A percentile compares a stretch with the other conserved stretches of the same genome.
These are phyloP conservation scores for Kodamaea anthophila DNA, from an alignment of 1,139 yeast species.

Conservation along the genomic window DNA sequence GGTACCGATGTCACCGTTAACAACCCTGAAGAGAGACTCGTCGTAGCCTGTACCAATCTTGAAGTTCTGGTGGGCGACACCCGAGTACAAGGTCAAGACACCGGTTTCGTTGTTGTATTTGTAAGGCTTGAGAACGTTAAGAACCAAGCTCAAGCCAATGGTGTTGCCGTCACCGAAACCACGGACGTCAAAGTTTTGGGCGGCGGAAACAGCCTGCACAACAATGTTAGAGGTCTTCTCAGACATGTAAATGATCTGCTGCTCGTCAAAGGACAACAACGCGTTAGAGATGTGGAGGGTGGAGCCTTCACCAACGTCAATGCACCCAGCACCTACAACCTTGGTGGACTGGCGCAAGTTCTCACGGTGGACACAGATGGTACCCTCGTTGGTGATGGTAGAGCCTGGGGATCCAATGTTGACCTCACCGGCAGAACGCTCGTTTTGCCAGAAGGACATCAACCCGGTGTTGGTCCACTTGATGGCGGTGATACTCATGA, in stretches of 20 bases:
- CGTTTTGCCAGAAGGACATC: constrained; percentile 17
- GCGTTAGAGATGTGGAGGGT: constrained; percentile 8
- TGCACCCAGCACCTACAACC: constrained; percentile 14
- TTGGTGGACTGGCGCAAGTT: constrained; percentile 8
- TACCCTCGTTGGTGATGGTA: constrained; percentile 14
- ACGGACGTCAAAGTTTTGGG: constrained; percentile 18
- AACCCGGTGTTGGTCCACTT: constrained; percentile 14
- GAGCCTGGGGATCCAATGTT: constrained; percentile 16
- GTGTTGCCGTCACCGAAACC: constrained; percentile 28
- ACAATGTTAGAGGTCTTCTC: constrained; percentile 9
- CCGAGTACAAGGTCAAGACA: constrained; percentile 10
- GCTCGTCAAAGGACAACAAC: constrained; percentile 6
- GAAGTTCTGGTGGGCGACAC: constrained; percentile 6
- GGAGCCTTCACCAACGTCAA: constrained; percentile 9
- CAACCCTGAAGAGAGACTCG: constrained; percentile 9
- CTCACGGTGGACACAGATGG: constrained; percentile 11
- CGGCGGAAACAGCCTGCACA: constrained; percentile 10
- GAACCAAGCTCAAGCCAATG: constrained; percentile 17
- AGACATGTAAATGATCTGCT: constrained; percentile 12
- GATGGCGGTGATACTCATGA: neutral
- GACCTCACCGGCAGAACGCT: constrained; percentile 13
- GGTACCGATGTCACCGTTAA: constrained; percentile 12
- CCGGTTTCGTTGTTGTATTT: constrained; percentile 12
- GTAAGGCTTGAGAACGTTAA: constrained; percentile 9
- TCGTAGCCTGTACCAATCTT: constrained; percentile 19